Percentiles rank a stretch among this genome's conserved stretches.
Evolutionary conservation across 1,139 yeast genomes (phyloP).

Genomic region (Pichia sp.): DNA sequence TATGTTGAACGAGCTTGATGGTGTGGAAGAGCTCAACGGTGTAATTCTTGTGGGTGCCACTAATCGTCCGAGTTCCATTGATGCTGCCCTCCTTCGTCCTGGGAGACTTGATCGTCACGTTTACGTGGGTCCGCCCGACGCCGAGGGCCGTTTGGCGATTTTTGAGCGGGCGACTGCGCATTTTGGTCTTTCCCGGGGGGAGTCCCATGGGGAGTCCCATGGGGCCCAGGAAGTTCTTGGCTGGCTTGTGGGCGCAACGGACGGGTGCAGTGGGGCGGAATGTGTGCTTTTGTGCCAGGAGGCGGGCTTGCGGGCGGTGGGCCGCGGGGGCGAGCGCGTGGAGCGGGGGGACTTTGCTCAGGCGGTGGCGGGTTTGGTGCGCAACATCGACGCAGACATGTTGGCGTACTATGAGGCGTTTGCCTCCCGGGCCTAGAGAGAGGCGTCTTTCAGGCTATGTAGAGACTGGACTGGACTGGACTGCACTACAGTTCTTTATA

Average conservation of each 20-base stretch:
- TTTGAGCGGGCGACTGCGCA: conserved; percentile 59
- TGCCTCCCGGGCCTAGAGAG: too few relatives aligned
- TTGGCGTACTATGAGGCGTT: conserved; percentile 65
- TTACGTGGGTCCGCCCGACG: conserved; percentile 88
- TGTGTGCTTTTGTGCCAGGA: conserved; percentile 88
- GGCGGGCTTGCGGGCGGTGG: conserved; percentile 86
- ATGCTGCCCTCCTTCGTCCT: conserved; percentile 85
- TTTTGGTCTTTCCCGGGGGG: conserved; percentile 46
- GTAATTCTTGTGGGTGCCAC: conserved; percentile 95
- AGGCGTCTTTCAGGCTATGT: too few relatives aligned
- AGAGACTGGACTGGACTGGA: too few relatives aligned
- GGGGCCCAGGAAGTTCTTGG: conserved; percentile 37
- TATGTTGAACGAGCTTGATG: conserved; percentile 87
- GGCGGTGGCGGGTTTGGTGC: conserved; percentile 62
- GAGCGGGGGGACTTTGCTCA: conserved; percentile 58
- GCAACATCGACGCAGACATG: conserved; percentile 83
- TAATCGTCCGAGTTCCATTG: conserved; percentile 87
- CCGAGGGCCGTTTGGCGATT: conserved; percentile 70
- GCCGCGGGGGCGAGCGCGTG: conserved; percentile 33
- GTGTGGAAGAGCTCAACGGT: conserved; percentile 89
- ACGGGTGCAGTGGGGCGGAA: conserved; percentile 96
- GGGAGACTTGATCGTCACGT: conserved; percentile 91
- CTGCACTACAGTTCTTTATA: too few relatives aligned
- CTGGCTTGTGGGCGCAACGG: conserved; percentile 56
- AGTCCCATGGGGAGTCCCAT: conserved; percentile 31